A percentile compares a stretch with the other conserved stretches of the same genome.
phyloP scores from a whole-genome alignment of 208 protist species.

The Wallacemonas rigidus region DNA sequence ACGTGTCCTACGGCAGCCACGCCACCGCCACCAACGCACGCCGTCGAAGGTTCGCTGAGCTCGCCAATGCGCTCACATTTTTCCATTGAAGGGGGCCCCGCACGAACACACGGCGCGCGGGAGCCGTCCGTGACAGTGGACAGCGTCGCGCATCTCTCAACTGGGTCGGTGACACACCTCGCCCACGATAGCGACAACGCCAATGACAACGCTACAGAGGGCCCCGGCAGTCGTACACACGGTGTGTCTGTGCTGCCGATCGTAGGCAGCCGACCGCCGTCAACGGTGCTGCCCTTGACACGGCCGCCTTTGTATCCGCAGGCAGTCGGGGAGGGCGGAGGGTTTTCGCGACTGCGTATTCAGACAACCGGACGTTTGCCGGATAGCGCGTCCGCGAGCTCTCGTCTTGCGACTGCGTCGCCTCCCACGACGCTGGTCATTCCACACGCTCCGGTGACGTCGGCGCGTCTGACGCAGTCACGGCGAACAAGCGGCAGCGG shows the following conservation, averaged over 20 bases:
- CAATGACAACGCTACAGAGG: too few relatives aligned
- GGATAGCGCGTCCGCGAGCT: too few relatives aligned
- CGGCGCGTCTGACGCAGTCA: neutral
- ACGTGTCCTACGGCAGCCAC: constrained; percentile 8
- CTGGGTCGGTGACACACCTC: too few relatives aligned
- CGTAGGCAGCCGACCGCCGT: neutral
- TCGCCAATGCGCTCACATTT: neutral
- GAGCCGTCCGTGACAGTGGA: neutral
- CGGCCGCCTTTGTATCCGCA: neutral
- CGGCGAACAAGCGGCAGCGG: constrained; percentile 23
- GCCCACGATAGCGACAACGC: too few relatives aligned
- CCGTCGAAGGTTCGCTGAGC: neutral
- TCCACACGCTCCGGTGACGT: neutral
- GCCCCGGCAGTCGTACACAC: neutral
- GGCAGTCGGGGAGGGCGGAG: neutral
- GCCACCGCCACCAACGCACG: neutral
- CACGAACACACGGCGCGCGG: too few relatives aligned
- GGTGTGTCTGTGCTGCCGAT: neutral
- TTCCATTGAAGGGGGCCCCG: too few relatives aligned
- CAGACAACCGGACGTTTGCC: too few relatives aligned
- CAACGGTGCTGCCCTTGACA: neutral
- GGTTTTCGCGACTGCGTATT: too few relatives aligned
- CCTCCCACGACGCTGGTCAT: constrained; percentile 23
- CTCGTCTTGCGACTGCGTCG: neutral
- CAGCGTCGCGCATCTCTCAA: neutral